These are phyloP conservation scores for Rhynchospora breviuscula DNA, from an alignment of 176 grass and related monocot species.

Conservation along the genomic window DNA sequence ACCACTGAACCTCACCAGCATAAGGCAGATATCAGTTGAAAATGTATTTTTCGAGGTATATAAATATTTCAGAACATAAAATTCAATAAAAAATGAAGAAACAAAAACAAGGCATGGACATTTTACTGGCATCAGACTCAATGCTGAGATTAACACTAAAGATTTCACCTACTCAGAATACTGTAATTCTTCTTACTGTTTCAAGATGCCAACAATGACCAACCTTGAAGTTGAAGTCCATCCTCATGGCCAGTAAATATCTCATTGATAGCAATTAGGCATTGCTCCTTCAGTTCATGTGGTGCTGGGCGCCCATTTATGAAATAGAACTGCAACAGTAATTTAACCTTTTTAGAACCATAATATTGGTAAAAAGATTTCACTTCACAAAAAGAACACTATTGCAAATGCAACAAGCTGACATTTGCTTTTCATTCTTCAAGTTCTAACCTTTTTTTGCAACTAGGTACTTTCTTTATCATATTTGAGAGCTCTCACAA, in stretches of 20 bases:
- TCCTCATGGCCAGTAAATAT: constrained; percentile 56
- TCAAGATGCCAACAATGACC: background rate
- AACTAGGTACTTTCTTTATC: constrained; percentile 10
- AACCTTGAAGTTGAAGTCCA: constrained; percentile 67
- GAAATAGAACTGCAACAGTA: constrained; percentile 69
- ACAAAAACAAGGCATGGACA: background rate
- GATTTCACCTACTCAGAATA: background rate
- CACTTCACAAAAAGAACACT: background rate
- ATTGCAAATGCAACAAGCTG: background rate
- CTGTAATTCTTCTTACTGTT: background rate
- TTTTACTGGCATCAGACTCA: background rate
- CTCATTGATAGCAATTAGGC: constrained; percentile 48
- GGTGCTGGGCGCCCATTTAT: constrained; percentile 56
- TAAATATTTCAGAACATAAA: constrained; percentile 1
- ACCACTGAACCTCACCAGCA: constrained; percentile 7
- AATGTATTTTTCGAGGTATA: background rate
- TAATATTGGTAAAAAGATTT: background rate
- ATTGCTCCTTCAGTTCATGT: constrained; percentile 54
- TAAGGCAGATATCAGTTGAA: background rate
- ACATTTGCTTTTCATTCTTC: background rate
- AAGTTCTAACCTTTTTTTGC: background rate
- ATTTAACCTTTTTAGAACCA: background rate
- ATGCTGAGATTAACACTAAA: background rate
- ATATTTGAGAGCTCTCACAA: background rate
- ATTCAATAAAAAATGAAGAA: background rate